Conservation (phyloP, 2,329 filamentous ascomycete genomes). For the Ilyonectria destructans region DNA sequence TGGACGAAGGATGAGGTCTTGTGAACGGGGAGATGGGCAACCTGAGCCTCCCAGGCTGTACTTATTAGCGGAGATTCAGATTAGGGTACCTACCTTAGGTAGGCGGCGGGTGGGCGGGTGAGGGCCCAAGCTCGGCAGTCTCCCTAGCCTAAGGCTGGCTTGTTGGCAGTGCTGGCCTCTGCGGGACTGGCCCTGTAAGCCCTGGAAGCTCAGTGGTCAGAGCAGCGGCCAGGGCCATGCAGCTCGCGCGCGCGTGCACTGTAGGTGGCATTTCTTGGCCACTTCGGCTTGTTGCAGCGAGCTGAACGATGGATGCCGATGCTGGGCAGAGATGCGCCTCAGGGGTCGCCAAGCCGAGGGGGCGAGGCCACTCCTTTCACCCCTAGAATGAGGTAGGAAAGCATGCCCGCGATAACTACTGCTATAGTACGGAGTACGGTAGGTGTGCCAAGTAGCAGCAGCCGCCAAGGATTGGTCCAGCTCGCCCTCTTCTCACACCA, state of each 20-base stretch:
- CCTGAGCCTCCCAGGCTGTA: background rate
- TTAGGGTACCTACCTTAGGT: background rate
- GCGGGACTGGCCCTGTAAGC: constrained; percentile 9
- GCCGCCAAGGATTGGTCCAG: constrained; percentile 9
- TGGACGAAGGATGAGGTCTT: constrained; percentile 20
- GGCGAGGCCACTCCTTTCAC: background rate
- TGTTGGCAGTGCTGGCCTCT: background rate
- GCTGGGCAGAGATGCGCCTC: constrained; percentile 25
- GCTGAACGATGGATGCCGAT: constrained; percentile 24
- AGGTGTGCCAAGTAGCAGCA: constrained; percentile 1
- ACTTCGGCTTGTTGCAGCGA: constrained; percentile 8
- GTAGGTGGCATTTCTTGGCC: constrained; percentile 13
- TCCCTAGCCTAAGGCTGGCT: background rate
- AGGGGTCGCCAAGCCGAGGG: constrained; percentile 18
- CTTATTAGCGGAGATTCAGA: background rate
- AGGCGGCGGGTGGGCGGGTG: background rate
- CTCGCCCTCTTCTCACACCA: constrained; percentile 3
- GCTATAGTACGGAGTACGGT: background rate
- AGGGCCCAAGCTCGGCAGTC: background rate
- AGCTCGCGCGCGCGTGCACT: constrained; percentile 9
- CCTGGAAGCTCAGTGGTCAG: constrained; percentile 8
- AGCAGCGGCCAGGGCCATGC: constrained; percentile 1
- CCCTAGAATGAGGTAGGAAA: background rate
- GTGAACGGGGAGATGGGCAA: constrained; percentile 13
- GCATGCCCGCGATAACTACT: constrained; percentile 7